Percentiles rank a stretch among this genome's conserved stretches.
phyloP scores from a whole-genome alignment of 169 alveolate genomes.

The Eimeria praecox region DNA sequence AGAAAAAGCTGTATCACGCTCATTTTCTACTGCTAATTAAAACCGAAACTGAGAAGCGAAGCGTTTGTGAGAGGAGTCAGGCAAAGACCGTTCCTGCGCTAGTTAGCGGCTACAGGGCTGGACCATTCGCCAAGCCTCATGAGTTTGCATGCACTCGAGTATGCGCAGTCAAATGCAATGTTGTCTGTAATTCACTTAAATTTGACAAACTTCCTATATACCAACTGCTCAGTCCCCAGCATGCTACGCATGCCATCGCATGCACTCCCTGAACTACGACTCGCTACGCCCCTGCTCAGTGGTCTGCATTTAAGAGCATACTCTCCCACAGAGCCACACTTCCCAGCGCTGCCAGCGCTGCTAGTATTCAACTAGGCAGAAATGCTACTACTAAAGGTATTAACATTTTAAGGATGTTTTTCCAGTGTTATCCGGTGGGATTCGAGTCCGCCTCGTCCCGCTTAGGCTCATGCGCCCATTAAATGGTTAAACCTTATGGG shows the following conservation, averaged over 20 bases:
- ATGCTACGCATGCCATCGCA: not conserved
- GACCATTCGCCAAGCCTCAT: constrained; percentile 32
- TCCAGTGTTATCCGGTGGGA: not conserved
- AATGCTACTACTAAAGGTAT: not conserved
- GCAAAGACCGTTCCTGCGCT: not conserved
- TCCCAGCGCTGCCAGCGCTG: not conserved
- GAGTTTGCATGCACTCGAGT: not conserved
- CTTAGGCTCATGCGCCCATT: not conserved
- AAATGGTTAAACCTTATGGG: not conserved
- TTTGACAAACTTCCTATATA: not conserved
- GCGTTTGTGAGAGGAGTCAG: not conserved
- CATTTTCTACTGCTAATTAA: constrained; percentile 4
- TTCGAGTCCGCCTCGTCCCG: not conserved
- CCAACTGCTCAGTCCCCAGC: not conserved
- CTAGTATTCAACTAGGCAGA: not conserved
- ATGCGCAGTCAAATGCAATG: not conserved
- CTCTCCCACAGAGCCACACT: not conserved
- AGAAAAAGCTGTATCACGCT: not conserved
- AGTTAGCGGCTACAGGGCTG: constrained; percentile 2
- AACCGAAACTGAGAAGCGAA: not conserved
- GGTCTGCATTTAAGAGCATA: not conserved
- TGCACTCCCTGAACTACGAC: not conserved
- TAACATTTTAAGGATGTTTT: not conserved
- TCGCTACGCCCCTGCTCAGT: not conserved
- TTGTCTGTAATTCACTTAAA: not conserved